A percentile compares a stretch with the other conserved stretches of the same genome.
Evolutionary conservation across 1,139 yeast species (phyloP).

Genomic region (Meyerozyma carpophila): DNA sequence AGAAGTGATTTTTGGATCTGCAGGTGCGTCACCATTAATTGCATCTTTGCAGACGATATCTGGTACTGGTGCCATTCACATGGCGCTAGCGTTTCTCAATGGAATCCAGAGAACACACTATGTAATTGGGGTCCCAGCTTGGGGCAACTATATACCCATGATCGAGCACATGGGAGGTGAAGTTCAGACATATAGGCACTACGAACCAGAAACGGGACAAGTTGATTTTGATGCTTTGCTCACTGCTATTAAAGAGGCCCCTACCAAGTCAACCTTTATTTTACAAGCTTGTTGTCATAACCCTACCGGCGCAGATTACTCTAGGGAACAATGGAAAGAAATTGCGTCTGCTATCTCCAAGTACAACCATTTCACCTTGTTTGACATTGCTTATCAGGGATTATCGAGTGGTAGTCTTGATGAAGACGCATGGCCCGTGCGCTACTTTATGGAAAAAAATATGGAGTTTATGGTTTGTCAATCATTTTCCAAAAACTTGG

Average conservation of each 20-base stretch:
- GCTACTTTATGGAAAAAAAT: constrained; percentile 12
- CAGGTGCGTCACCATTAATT: constrained; percentile 17
- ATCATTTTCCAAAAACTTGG: constrained; percentile 43
- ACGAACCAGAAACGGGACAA: constrained; percentile 20
- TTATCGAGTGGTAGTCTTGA: constrained; percentile 17
- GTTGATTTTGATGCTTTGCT: constrained; percentile 27
- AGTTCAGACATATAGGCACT: constrained; percentile 26
- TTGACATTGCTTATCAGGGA: constrained; percentile 15
- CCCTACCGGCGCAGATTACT: constrained; percentile 96
- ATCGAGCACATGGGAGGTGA: constrained; percentile 27
- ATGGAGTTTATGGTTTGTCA: constrained; percentile 22
- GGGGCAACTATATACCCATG: constrained; percentile 39
- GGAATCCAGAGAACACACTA: constrained; percentile 24
- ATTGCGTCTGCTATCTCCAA: constrained; percentile 24
- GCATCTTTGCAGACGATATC: constrained; percentile 39
- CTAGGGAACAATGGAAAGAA: constrained; percentile 75
- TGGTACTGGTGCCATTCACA: constrained; percentile 41
- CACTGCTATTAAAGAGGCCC: constrained; percentile 25
- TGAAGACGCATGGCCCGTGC: constrained; percentile 19
- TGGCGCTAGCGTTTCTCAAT: constrained; percentile 28
- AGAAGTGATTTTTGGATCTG: constrained; percentile 29
- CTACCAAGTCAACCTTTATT: constrained; percentile 25
- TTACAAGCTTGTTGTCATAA: constrained; percentile 96
- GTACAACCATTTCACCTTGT: constrained; percentile 6
- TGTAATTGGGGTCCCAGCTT: constrained; percentile 36